Base-by-base conservation (phyloP, 768 basidiomycete species). In the Pulveroboletus sp. region DNA sequence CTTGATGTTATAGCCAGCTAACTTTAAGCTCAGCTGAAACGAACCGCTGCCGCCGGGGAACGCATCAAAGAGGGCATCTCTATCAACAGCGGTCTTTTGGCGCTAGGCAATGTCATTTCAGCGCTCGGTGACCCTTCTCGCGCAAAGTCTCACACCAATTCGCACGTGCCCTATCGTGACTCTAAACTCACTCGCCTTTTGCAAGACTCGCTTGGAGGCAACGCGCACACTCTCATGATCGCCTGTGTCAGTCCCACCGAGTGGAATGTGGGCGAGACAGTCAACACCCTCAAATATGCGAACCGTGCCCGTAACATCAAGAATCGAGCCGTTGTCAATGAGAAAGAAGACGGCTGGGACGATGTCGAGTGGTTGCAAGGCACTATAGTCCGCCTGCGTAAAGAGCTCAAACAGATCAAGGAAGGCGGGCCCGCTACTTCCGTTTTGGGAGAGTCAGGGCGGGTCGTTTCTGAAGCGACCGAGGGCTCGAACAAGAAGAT, bases 41-140 rank as follows among this genome's bases (percentile, higher is more conserved):
- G 96, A 36, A 99, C 96, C 9, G 90, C 93, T 1, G 96, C 95
- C 5, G 86, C 85, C 9, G 96, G 96, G 5, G 95, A 97, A 55
- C 87, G 95, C 48, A 91, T 95, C 69, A 98, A 93, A 68, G 96
- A 97, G 71, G 95, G 95, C n/a, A 96, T 96, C 46, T 93, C 92
- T 24, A 98, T 98, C 73, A 99, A 99, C 73, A 89, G 90, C 53
- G 96, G 96, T 52, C 82, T 99, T 29, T 79, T 93, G 30, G 95
- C 96, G 16, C 80, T 99, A 19, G 96, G 96, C 39, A 99, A 99
- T 68, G 96, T 99, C 61, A 98, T 99, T 51, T 97, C 95, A 53
- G 93, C 94, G 1, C 84, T 98, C 17, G 95, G 92, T 7, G 95
- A 98, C 69, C 95, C 95, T 26, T 76, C 88, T 35, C 83, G 90